These are phyloP conservation scores for Alternaria alternata DNA, from an alignment of 2,329 filamentous ascomycete genomes.

Conservation along the genomic window DNA sequence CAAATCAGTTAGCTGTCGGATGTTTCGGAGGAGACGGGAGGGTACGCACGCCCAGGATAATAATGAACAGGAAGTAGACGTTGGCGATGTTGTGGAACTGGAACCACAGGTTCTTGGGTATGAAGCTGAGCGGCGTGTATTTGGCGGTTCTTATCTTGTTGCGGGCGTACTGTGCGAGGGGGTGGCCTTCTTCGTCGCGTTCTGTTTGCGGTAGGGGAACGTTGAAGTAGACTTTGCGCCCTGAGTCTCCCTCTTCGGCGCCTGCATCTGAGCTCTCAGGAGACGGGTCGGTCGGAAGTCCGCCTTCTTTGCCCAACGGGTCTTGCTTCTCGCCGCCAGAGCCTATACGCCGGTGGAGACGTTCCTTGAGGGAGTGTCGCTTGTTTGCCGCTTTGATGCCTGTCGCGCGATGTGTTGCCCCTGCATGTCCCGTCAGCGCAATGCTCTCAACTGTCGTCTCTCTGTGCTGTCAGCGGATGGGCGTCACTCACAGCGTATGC, in stretches of 20 bases:
- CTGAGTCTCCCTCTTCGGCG: constrained; percentile 48
- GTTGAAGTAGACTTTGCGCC: constrained; percentile 82
- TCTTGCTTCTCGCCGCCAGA: constrained; percentile 71
- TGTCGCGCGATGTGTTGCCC: constrained; percentile 91
- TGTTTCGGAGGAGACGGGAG: constrained; percentile 11
- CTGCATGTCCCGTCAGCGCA: constrained; percentile 17
- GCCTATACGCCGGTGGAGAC: constrained; percentile 69
- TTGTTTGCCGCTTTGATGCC: constrained; percentile 79
- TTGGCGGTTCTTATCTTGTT: constrained; percentile 99
- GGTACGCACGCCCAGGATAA: constrained; percentile 86
- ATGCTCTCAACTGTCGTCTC: neutral
- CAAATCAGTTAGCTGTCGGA: constrained; percentile 26
- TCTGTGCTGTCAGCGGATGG: constrained; percentile 1
- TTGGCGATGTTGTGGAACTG: constrained; percentile 99
- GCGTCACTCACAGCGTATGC: constrained; percentile 71
- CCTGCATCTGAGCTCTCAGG: constrained; percentile 51
- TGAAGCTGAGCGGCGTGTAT: constrained; percentile 92
- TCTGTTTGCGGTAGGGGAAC: constrained; percentile 76
- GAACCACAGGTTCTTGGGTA: constrained; percentile 96
- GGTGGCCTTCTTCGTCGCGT: constrained; percentile 81
- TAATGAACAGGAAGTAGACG: constrained; percentile 95
- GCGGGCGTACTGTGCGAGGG: constrained; percentile 73
- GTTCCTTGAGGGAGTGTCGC: constrained; percentile 81
- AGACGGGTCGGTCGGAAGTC: constrained; percentile 53
- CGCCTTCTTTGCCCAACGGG: constrained; percentile 50